phyloP scores from a whole-genome alignment of 768 basidiomycete genomes.

The Leccinum rimulosum region DNA sequence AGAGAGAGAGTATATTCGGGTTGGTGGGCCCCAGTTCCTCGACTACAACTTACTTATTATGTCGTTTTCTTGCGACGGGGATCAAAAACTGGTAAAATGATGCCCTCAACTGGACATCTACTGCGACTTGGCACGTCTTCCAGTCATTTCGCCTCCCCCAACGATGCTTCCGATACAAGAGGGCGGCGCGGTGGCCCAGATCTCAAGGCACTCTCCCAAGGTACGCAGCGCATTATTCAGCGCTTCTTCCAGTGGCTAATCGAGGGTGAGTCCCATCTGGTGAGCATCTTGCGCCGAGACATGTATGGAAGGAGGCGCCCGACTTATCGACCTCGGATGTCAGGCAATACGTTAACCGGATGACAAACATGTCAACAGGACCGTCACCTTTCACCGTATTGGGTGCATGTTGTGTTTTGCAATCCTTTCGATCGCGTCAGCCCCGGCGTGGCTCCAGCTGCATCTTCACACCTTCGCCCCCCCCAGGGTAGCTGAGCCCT shows the following conservation, averaged over 20 bases:
- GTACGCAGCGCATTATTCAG: conserved; percentile 5
- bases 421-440: not conserved
- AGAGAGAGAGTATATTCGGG: not conserved
- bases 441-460: not conserved
- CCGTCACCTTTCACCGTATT: not conserved
- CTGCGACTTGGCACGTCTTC: conserved; percentile 7
- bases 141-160: conserved; percentile 25
- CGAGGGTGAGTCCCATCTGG: conserved; percentile 11
- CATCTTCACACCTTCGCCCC: not conserved
- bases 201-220: conserved; percentile 11
- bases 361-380: conserved; percentile 11
- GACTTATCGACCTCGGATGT: not conserved
- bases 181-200: conserved; percentile 13
- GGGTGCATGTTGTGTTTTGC: not conserved
- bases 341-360: not conserved
- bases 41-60: not conserved
- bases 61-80: conserved; percentile 17
- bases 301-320: conserved; percentile 17
- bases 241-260: conserved; percentile 10
- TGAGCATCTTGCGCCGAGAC: conserved; percentile 13
- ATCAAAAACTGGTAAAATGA: conserved; percentile 15
- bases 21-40: conserved; percentile 10
- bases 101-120: not conserved
- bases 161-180: conserved; percentile 9
- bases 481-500: not conserved